These are phyloP conservation scores for Eucalyptus cladocalyx DNA, from an alignment of 345 rosid species.

Conservation along the genomic window DNA sequence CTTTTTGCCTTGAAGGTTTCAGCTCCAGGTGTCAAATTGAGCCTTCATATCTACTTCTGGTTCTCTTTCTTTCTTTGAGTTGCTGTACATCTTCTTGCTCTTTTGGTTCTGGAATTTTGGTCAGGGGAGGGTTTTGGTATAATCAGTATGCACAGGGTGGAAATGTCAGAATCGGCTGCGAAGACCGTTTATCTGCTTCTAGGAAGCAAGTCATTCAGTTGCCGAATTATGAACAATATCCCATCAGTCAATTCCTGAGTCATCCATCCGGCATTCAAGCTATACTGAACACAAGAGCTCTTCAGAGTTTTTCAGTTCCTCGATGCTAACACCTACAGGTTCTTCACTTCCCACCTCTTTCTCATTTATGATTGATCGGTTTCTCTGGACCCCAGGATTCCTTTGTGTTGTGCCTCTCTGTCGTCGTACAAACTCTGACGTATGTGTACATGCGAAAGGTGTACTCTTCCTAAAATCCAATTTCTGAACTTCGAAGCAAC, in stretches of 20 bases:
- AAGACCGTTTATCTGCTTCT: conserved; percentile 60
- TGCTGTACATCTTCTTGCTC: background rate
- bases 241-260: conserved; percentile 44
- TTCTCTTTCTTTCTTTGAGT: background rate
- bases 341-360: background rate
- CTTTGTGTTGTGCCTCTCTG: background rate
- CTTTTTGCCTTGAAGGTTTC: background rate
- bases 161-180: background rate
- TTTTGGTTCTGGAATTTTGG: background rate
- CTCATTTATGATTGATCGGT: background rate
- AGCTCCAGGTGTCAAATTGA: background rate
- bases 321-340: conserved; percentile 56
- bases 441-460: conserved; percentile 21
- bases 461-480: conserved; percentile 50
- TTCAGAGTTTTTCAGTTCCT: conserved; percentile 44
- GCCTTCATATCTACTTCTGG: background rate
- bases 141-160: background rate
- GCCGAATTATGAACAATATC: conserved; percentile 19
- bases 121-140: background rate
- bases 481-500: conserved; percentile 64
- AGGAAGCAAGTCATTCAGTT: conserved; percentile 43
- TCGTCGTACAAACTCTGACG: background rate
- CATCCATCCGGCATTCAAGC: conserved; percentile 68
- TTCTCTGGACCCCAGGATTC: background rate
- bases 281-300: conserved; percentile 49